Conservation (phyloP, 2,329 filamentous ascomycete genomes). For the Huntiella savannae region DNA sequence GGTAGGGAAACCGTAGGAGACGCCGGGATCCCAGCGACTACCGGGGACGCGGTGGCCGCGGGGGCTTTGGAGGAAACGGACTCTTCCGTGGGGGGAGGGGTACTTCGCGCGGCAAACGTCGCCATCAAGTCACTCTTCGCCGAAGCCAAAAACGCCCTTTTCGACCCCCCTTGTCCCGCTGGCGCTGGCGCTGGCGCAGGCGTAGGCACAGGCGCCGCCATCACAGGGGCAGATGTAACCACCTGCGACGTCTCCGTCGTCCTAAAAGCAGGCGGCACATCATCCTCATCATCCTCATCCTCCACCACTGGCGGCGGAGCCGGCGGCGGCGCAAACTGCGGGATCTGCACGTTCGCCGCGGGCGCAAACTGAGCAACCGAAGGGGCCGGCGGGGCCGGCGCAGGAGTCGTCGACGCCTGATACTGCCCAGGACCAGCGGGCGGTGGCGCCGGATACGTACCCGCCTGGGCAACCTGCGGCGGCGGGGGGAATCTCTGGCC, state of each 20-base stretch:
- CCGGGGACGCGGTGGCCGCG: background rate
- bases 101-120: background rate
- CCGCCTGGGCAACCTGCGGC: background rate
- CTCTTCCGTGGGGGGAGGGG: background rate
- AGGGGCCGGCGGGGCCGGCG: background rate
- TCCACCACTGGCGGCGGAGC: constrained; percentile 6
- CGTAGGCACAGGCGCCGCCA: background rate
- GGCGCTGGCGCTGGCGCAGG: background rate
- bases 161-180: background rate
- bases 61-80: background rate
- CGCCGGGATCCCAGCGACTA: background rate
- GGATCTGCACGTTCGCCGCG: constrained; percentile 2
- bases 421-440: background rate
- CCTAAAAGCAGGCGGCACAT: too few relatives aligned
- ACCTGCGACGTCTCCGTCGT: too few relatives aligned
- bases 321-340: constrained; percentile 15
- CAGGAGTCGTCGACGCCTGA: background rate
- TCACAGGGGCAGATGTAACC: constrained; percentile 11
- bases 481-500: background rate
- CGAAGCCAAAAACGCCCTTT: too few relatives aligned
- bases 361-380: constrained; percentile 9
- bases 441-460: background rate
- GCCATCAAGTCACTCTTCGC: too few relatives aligned
- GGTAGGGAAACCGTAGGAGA: background rate
- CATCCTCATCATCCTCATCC: too few relatives aligned